A percentile compares a stretch with the other conserved stretches of the same genome.
These are phyloP conservation scores for Cubamyces sp. DNA, from an alignment of 768 basidiomycete species.

Conservation along the genomic window DNA sequence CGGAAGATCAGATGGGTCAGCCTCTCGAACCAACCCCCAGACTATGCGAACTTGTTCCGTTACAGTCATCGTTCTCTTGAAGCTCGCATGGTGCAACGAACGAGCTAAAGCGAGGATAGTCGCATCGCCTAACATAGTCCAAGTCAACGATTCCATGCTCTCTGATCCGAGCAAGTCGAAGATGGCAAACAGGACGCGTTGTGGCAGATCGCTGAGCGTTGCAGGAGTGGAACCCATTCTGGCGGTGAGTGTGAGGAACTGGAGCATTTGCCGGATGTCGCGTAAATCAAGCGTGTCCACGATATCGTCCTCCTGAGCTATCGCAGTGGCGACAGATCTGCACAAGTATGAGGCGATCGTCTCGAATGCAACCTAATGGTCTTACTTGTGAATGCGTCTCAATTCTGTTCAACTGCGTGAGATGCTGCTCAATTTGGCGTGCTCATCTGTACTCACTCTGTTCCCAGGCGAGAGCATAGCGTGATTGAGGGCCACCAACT, in stretches of 20 bases:
- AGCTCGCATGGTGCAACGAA: conserved; percentile 17
- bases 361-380: too few relatives aligned
- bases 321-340: too few relatives aligned
- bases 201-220: conserved; percentile 27
- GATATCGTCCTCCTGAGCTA: too few relatives aligned
- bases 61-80: conserved; percentile 19
- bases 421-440: too few relatives aligned
- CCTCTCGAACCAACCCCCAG: conserved; percentile 41
- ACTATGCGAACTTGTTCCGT: conserved; percentile 35
- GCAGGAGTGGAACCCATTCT: conserved; percentile 15
- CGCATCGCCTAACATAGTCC: conserved; percentile 38
- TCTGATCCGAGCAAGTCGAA: conserved; percentile 27
- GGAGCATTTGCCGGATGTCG: conserved; percentile 23
- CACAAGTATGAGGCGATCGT: too few relatives aligned
- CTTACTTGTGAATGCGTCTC: background rate
- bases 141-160: background rate
- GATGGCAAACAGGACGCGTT: conserved; percentile 30
- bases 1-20: conserved; percentile 38
- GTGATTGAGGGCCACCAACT: conserved; percentile 2
- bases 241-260: conserved; percentile 44
- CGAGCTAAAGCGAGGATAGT: conserved; percentile 42
- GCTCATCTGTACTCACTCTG: conserved; percentile 19
- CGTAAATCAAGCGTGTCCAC: background rate
- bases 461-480: conserved; percentile 15
- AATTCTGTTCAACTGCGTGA: background rate